Conservation (phyloP, 2,329 filamentous ascomycete genomes). For the Fusarium scirpi region DNA sequence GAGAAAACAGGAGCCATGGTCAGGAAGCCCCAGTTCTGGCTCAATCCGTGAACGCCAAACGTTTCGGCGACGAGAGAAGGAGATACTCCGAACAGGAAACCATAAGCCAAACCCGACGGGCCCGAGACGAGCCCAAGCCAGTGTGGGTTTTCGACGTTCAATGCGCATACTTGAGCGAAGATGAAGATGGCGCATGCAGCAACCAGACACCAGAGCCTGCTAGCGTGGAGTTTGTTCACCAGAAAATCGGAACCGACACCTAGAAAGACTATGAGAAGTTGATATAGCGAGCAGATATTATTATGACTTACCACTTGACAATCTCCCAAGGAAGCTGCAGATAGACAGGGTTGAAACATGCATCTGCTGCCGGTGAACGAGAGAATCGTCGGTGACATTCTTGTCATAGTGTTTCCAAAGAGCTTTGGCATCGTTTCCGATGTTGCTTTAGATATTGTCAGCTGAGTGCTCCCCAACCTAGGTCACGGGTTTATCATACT, state of each 20-base stretch:
- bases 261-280: slow-evolving; percentile 48
- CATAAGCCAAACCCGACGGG: slow-evolving; percentile 89
- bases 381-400: slow-evolving; percentile 76
- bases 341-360: slow-evolving; percentile 96
- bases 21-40: slow-evolving; percentile 97
- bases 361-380: slow-evolving; percentile 85
- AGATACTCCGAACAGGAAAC: slow-evolving; percentile 93
- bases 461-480: slow-evolving; percentile 6
- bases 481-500: slow-evolving; percentile 68
- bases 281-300: background rate
- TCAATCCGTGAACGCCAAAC: slow-evolving; percentile 89
- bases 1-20: slow-evolving; percentile 88
- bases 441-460: slow-evolving; percentile 73
- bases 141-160: slow-evolving; percentile 81
- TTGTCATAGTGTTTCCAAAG: slow-evolving; percentile 90
- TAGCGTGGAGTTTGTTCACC: slow-evolving; percentile 82
- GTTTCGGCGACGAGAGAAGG: slow-evolving; percentile 90
- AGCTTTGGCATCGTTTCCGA: slow-evolving; percentile 88
- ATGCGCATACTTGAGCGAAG: slow-evolving; percentile 80
- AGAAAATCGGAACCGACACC: slow-evolving; percentile 92
- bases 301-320: slow-evolving; percentile 73
- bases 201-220: slow-evolving; percentile 91
- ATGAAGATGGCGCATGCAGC: slow-evolving; percentile 82
- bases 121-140: slow-evolving; percentile 82
- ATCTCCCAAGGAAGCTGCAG: slow-evolving; percentile 84